Evolutionary conservation across 2,329 filamentous ascomycete genomes (phyloP).

Genomic region (Ustilaginoidea virens): DNA sequence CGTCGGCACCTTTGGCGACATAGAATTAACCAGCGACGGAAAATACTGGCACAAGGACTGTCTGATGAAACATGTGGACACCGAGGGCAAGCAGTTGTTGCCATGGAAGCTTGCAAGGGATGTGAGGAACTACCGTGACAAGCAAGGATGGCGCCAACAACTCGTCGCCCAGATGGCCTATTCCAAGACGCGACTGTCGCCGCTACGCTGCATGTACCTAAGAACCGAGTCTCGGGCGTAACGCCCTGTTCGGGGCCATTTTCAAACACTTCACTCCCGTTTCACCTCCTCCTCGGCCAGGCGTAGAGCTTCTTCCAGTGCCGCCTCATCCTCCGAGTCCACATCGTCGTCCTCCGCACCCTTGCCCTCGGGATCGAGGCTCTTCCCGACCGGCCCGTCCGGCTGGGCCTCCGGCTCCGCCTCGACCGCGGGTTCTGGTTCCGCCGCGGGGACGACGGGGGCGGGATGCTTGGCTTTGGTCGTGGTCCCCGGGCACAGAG

Average conservation of each 20-base stretch:
- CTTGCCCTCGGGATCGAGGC: not conserved
- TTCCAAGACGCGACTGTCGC: too few species aligned
- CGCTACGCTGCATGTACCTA: too few species aligned
- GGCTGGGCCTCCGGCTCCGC: slow-evolving; percentile 8
- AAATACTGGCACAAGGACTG: too few species aligned
- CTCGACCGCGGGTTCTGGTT: slow-evolving; percentile 8
- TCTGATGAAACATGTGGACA: too few species aligned
- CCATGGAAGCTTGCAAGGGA: too few species aligned
- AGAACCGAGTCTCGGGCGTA: too few species aligned
- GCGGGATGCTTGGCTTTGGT: slow-evolving; percentile 12
- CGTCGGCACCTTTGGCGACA: too few species aligned
- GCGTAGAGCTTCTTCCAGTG: slow-evolving; percentile 19
- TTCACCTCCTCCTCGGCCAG: slow-evolving; percentile 15
- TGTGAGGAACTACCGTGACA: too few species aligned
- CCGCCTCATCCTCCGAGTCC: slow-evolving; percentile 21
- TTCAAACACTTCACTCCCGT: slow-evolving; percentile 5
- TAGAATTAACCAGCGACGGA: too few species aligned
- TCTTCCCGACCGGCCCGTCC: slow-evolving; percentile 1
- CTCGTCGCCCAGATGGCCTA: too few species aligned
- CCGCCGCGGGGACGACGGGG: slow-evolving; percentile 7
- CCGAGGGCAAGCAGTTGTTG: too few species aligned
- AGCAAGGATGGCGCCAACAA: too few species aligned
- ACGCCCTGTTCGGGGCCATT: not conserved
- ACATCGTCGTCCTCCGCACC: slow-evolving; percentile 12
- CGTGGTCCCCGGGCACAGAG: slow-evolving; percentile 27